These are phyloP conservation scores for Otatea glauca DNA, from an alignment of 176 grass and related monocot species.

Conservation along the genomic window DNA sequence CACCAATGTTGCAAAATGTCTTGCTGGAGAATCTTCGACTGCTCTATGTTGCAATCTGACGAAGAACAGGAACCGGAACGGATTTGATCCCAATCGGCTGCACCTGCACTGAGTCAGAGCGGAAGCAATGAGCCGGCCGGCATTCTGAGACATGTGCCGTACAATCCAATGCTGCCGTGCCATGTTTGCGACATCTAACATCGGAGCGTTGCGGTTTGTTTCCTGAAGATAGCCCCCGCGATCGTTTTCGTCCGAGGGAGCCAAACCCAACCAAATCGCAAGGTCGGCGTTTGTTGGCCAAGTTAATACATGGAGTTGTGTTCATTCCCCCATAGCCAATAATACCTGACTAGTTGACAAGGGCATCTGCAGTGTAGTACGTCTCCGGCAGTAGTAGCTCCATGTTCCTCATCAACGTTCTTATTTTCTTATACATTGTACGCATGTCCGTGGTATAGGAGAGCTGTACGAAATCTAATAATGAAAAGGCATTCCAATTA, in stretches of 20 bases:
- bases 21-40: not conserved
- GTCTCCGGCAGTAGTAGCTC: not conserved
- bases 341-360: not conserved
- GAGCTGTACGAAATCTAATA: not conserved
- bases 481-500: not conserved
- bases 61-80: not conserved
- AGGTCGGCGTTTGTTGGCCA: slow-evolving; percentile 5
- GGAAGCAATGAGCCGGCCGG: not conserved
- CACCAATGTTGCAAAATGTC: not conserved
- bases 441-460: too few relatives aligned
- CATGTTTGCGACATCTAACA: not conserved
- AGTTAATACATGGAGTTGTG: not conserved
- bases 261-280: not conserved
- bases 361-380: not conserved
- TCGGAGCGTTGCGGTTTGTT: not conserved
- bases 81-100: not conserved
- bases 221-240: not conserved
- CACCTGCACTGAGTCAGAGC: not conserved
- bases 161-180: not conserved
- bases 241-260: not conserved
- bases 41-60: not conserved
- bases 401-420: not conserved
- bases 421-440: not conserved
- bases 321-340: slow-evolving; percentile 6
- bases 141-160: not conserved